These are phyloP conservation scores for Colletotrichum orchidophilum DNA, from an alignment of 2,329 filamentous ascomycete species.

Conservation along the genomic window DNA sequence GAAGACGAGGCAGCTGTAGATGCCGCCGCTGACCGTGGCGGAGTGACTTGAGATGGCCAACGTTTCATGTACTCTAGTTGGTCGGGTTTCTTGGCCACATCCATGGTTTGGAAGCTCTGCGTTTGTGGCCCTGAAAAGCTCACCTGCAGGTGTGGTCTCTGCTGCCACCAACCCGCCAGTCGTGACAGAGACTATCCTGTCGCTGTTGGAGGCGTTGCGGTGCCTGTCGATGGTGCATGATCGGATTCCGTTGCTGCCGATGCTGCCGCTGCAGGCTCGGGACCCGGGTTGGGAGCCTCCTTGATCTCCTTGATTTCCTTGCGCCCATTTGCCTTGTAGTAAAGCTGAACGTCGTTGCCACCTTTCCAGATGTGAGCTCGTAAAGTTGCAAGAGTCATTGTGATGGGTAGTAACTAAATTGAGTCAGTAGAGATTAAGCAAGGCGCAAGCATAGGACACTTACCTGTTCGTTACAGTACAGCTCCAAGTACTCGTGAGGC, in stretches of 20 bases:
- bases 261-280: slow-evolving; percentile 9
- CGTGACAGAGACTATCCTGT: slow-evolving; percentile 5
- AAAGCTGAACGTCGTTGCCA: slow-evolving; percentile 88
- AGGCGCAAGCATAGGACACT: slow-evolving; percentile 42
- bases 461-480: slow-evolving; percentile 95
- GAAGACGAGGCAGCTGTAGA: not conserved
- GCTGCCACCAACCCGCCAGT: not conserved
- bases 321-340: slow-evolving; percentile 92
- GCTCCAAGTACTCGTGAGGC: slow-evolving; percentile 92
- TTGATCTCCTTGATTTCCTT: slow-evolving; percentile 86
- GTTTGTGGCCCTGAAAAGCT: not conserved
- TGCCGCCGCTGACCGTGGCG: not conserved
- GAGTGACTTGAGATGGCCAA: not conserved
- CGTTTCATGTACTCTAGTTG: not conserved
- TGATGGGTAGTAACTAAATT: slow-evolving; percentile 72
- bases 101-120: not conserved
- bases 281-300: slow-evolving; percentile 54
- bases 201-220: slow-evolving; percentile 18
- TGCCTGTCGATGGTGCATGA: slow-evolving; percentile 21
- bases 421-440: not conserved
- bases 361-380: slow-evolving; percentile 94
- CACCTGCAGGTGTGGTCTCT: not conserved
- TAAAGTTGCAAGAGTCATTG: slow-evolving; percentile 94
- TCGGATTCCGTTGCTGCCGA: slow-evolving; percentile 10
- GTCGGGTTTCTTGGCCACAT: not conserved